Conservation (phyloP, 148 eudicot species). For the Vaccinium myrtillus region DNA sequence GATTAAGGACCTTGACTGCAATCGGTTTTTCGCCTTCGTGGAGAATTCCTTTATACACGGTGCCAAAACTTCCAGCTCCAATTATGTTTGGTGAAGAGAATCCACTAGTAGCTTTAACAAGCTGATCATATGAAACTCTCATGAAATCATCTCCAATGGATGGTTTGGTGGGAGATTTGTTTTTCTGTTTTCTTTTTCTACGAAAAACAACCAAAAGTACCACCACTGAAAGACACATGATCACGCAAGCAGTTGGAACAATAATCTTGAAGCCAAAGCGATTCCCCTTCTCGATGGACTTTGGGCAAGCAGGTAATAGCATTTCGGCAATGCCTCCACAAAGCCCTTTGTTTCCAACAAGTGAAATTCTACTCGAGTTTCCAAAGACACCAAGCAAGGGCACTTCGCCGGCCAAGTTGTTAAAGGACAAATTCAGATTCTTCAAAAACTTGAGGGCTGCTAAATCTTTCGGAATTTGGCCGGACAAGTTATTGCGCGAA, state of each 20-base stretch:
- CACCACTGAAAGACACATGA: background rate
- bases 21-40: background rate
- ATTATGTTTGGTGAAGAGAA: too few relatives aligned
- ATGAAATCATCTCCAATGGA: background rate
- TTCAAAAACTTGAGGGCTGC: background rate
- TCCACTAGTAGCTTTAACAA: too few relatives aligned
- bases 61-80: too few relatives aligned
- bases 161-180: background rate
- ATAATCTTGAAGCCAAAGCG: background rate
- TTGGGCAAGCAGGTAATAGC: background rate
- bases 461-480: slow-evolving; percentile 4
- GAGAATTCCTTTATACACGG: too few relatives aligned
- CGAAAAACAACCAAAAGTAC: background rate
- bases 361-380: background rate
- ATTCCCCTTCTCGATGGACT: background rate
- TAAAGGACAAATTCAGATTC: slow-evolving; percentile 10
- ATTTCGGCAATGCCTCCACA: slow-evolving; percentile 12
- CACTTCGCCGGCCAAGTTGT: background rate
- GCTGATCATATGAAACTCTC: background rate
- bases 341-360: slow-evolving; percentile 5
- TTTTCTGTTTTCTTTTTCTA: background rate
- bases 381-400: background rate
- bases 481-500: background rate
- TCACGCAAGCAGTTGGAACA: background rate
- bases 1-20: background rate